A percentile compares a stretch with the other conserved stretches of the same genome.
These are phyloP conservation scores for Triticum turgidum DNA, from an alignment of 176 grass and related monocot genomes.

Conservation along the genomic window DNA sequence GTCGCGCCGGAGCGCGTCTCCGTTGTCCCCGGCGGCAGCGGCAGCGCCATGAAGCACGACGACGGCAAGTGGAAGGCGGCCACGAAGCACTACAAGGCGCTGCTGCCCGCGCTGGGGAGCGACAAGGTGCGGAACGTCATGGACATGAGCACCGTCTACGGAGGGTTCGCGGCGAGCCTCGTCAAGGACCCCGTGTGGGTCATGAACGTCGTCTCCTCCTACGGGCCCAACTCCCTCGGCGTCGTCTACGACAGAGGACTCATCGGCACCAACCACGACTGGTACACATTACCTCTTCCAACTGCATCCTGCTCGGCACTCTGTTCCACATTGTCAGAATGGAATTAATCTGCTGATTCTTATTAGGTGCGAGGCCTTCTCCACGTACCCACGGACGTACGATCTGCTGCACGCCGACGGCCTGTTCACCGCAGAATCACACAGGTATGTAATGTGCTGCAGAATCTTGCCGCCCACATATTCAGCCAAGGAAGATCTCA, in stretches of 20 bases:
- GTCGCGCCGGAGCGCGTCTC: slow-evolving; percentile 64
- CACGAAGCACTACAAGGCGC: slow-evolving; percentile 60
- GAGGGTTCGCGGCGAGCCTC: slow-evolving; percentile 56
- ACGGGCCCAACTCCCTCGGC: slow-evolving; percentile 70
- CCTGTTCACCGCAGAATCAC: slow-evolving; percentile 78
- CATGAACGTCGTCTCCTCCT: slow-evolving; percentile 95
- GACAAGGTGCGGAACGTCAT: slow-evolving; percentile 87
- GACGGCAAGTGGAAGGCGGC: slow-evolving; percentile 71
- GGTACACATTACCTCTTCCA: slow-evolving; percentile 32
- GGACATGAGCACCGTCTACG: slow-evolving; percentile 92
- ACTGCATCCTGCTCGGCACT: not conserved
- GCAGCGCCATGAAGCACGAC: slow-evolving; percentile 70
- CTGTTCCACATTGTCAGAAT: not conserved
- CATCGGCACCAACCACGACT: slow-evolving; percentile 86
- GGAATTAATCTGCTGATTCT: not conserved
- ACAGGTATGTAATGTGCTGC: slow-evolving; percentile 48
- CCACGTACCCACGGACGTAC: slow-evolving; percentile 91
- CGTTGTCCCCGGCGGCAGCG: slow-evolving; percentile 59
- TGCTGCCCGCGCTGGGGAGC: slow-evolving; percentile 65
- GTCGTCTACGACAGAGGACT: slow-evolving; percentile 87
- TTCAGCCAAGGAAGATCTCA: not conserved
- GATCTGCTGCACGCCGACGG: slow-evolving; percentile 93
- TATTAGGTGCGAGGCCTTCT: slow-evolving; percentile 94
- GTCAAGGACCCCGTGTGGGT: slow-evolving; percentile 89
- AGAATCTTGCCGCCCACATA: not conserved